phyloP scores from a whole-genome alignment of 306 rosid genomes.

The Elaeagnus macrophylla region DNA sequence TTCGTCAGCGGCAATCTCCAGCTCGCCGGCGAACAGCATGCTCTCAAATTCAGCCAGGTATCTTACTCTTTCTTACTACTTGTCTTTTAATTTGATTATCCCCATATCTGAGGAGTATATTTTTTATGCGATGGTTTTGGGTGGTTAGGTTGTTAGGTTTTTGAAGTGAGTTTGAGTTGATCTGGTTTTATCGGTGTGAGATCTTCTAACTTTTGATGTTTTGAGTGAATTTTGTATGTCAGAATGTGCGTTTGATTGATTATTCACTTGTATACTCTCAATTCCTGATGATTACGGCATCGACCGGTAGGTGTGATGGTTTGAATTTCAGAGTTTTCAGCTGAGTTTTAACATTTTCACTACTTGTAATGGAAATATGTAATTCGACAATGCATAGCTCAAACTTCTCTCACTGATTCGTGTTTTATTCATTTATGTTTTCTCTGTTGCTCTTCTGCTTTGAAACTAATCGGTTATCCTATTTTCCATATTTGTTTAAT shows the following conservation, averaged over 20 bases:
- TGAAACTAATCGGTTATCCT: not conserved
- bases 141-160: constrained; percentile 1
- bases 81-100: not conserved
- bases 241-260: not conserved
- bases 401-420: not conserved
- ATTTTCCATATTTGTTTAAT: not conserved
- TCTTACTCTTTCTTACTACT: not conserved
- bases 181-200: not conserved
- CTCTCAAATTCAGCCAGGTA: constrained; percentile 94
- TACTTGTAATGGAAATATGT: too few relatives aligned
- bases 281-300: too few relatives aligned
- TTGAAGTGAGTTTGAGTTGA: not conserved
- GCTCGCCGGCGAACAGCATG: constrained; percentile 86
- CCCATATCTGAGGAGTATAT: not conserved
- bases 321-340: too few relatives aligned
- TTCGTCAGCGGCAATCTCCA: constrained; percentile 91
- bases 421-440: not conserved
- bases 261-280: not conserved
- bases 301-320: too few relatives aligned
- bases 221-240: not conserved
- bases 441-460: not conserved
- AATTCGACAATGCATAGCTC: not conserved
- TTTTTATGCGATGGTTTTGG: not conserved
- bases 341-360: not conserved
- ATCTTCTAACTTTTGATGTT: not conserved